Conservation (phyloP, 495 filamentous ascomycete species). For the Penicillium fimorum region DNA sequence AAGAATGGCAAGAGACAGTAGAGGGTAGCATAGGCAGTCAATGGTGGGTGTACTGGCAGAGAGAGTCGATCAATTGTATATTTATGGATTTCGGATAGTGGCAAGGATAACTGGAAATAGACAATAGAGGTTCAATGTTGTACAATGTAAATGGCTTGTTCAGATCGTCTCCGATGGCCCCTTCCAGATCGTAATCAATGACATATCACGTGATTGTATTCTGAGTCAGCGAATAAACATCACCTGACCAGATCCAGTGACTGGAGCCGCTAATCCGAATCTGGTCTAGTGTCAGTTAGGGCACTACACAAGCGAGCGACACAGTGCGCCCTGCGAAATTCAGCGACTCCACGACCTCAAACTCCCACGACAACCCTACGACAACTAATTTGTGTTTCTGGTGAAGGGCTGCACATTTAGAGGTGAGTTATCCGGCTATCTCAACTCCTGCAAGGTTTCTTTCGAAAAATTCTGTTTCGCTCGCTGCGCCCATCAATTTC, state of each 20-base stretch:
- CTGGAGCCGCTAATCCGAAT: slow-evolving; percentile 16
- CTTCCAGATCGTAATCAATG: not conserved
- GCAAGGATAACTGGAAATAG: not conserved
- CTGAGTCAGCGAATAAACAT: slow-evolving; percentile 17
- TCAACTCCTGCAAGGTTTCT: slow-evolving; percentile 17
- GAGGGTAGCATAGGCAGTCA: not conserved
- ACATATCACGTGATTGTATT: slow-evolving; percentile 10
- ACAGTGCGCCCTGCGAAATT: slow-evolving; percentile 47
- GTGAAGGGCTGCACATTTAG: slow-evolving; percentile 51
- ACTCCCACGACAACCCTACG: slow-evolving; percentile 45
- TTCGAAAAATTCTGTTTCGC: slow-evolving; percentile 28
- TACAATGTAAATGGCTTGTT: not conserved
- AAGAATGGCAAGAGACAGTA: slow-evolving; percentile 40
- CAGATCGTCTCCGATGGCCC: not conserved
- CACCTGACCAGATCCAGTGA: slow-evolving; percentile 22
- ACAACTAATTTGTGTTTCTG: slow-evolving; percentile 47
- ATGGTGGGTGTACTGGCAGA: not conserved
- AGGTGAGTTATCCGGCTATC: slow-evolving; percentile 41
- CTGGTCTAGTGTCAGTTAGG: slow-evolving; percentile 36
- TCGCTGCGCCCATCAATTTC: slow-evolving; percentile 25
- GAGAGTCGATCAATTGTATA: not conserved
- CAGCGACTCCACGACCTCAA: slow-evolving; percentile 44
- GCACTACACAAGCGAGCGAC: slow-evolving; percentile 49
- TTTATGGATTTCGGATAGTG: not conserved
- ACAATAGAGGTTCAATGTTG: not conserved